Evolutionary conservation across 805 yeast species (phyloP).

Genomic region (Wickerhamomyces bovis): DNA sequence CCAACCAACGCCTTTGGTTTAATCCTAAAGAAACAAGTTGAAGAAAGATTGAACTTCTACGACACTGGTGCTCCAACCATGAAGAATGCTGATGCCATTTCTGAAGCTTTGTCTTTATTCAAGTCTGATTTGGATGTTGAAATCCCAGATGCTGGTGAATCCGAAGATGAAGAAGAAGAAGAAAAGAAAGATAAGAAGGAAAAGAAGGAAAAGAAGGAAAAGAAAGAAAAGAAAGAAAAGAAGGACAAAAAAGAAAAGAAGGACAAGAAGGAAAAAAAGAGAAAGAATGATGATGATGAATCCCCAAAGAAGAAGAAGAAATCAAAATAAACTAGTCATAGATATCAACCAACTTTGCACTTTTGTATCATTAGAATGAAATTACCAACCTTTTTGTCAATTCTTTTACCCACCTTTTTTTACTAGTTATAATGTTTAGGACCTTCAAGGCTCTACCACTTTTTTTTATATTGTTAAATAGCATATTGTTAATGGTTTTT

Average conservation of each 20-base stretch:
- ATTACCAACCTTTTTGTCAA: constrained; percentile 1
- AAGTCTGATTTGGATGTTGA: constrained; percentile 41
- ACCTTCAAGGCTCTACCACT: not conserved
- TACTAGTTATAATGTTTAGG: not conserved
- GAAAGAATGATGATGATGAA: constrained; percentile 28
- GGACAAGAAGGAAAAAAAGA: constrained; percentile 45
- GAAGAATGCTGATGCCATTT: constrained; percentile 92
- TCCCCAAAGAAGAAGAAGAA: constrained; percentile 33
- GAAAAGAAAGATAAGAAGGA: constrained; percentile 33
- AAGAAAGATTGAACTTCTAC: constrained; percentile 93
- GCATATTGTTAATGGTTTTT: constrained; percentile 2
- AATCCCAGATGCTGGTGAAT: constrained; percentile 30
- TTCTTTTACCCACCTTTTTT: constrained; percentile 1
- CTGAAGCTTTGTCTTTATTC: constrained; percentile 75
- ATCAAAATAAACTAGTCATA: constrained; percentile 11
- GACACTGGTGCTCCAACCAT: constrained; percentile 95
- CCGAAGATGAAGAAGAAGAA: constrained; percentile 28
- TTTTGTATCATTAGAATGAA: constrained; percentile 10
- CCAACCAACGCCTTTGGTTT: constrained; percentile 88
- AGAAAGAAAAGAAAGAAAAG: constrained; percentile 45
- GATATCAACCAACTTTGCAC: not conserved
- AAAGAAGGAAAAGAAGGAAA: constrained; percentile 42
- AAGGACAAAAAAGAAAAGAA: constrained; percentile 46
- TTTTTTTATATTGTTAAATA: constrained; percentile 3
- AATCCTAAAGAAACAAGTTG: constrained; percentile 92